phyloP scores from a whole-genome alignment of 192 early-diverging fungal species.

The Gonapodya prolifera region DNA sequence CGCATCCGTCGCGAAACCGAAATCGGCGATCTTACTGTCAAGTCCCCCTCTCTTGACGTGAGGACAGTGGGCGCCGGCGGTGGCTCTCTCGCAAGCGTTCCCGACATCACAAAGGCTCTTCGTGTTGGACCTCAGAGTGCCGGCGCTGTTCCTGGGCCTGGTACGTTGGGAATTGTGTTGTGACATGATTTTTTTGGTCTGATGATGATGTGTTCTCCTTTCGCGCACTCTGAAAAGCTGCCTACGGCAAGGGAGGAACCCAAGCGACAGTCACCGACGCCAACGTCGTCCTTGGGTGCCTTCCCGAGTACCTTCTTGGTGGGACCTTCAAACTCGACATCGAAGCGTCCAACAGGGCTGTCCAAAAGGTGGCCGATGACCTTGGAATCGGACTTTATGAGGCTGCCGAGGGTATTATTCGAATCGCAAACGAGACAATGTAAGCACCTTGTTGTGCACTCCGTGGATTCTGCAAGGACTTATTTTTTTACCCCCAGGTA shows the following conservation, averaged over 20 bases:
- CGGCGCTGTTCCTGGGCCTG: not conserved
- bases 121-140: not conserved
- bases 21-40: not conserved
- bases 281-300: not conserved
- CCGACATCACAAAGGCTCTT: not conserved
- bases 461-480: no score
- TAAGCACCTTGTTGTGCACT: not conserved
- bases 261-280: not conserved
- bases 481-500: not conserved
- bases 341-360: not conserved
- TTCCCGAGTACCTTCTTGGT: not conserved
- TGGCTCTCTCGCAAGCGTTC: not conserved
- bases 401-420: not conserved
- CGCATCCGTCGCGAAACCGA: not conserved
- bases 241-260: not conserved
- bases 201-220: no score
- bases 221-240: no score
- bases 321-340: not conserved
- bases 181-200: no score
- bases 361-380: not conserved
- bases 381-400: not conserved
- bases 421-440: not conserved
- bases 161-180: no score
- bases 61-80: not conserved
- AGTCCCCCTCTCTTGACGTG: not conserved